A percentile compares a stretch with the other conserved stretches of the same genome.
phyloP scores from a whole-genome alignment of 179 eudicot species.

The Carnegiea gigantea region DNA sequence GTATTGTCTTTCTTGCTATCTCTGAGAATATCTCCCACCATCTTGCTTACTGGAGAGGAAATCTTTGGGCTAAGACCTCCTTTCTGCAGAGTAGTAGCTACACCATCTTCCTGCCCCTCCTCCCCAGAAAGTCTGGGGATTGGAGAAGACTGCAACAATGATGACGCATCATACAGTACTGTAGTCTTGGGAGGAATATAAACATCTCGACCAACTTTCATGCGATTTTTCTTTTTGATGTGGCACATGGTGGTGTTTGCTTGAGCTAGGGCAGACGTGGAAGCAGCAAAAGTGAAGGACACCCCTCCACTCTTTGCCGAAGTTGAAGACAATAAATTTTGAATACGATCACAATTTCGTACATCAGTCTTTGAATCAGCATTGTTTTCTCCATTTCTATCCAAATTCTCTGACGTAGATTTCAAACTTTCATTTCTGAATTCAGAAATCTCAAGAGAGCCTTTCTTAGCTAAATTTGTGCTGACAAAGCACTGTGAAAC shows the following conservation, averaged over 20 bases:
- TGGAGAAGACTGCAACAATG: constrained; percentile 47
- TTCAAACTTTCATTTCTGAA: constrained; percentile 68
- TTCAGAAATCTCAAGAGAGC: constrained; percentile 42
- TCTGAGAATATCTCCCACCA: constrained; percentile 20
- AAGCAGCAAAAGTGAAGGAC: constrained; percentile 47
- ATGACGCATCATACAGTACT: constrained; percentile 34
- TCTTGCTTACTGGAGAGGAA: constrained; percentile 29
- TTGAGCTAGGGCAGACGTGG: constrained; percentile 48
- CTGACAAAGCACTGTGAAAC: background rate
- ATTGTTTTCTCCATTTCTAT: constrained; percentile 28
- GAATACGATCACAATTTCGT: constrained; percentile 28
- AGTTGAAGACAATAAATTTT: constrained; percentile 48
- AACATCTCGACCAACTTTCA: constrained; percentile 55
- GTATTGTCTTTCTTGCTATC: constrained; percentile 31
- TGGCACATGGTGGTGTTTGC: constrained; percentile 43
- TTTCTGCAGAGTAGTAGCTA: constrained; percentile 26
- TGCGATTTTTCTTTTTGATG: constrained; percentile 58
- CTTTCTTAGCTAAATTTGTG: constrained; percentile 12
- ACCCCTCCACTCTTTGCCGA: constrained; percentile 39
- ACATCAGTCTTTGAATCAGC: constrained; percentile 31
- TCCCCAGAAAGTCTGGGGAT: constrained; percentile 38
- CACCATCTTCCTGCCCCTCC: constrained; percentile 37
- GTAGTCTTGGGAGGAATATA: constrained; percentile 26
- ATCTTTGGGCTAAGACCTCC: constrained; percentile 25
- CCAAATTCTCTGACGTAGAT: constrained; percentile 45